A percentile compares a stretch with the other conserved stretches of the same genome.
Conservation (phyloP, 2,329 filamentous ascomycete genomes). For the Pseudonectria foliicola region DNA sequence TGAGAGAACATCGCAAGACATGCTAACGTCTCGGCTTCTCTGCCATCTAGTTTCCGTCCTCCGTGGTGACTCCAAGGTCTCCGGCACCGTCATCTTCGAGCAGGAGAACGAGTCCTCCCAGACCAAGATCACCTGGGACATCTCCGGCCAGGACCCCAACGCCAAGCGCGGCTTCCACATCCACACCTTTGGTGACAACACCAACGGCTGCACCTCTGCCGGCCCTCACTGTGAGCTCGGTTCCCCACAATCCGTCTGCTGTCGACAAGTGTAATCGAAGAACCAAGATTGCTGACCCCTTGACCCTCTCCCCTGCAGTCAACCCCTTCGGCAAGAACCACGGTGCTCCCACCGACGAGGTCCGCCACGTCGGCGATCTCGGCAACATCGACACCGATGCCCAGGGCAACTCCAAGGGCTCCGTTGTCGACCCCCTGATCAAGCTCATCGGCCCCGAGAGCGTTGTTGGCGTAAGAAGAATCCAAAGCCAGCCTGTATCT, state of each 20-base stretch:
- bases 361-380: slow-evolving; percentile 93
- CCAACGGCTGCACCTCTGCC: slow-evolving; percentile 98
- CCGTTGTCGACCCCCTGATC: slow-evolving; percentile 70
- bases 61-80: slow-evolving; percentile 95
- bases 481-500: neutral
- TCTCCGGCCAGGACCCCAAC: slow-evolving; percentile 86
- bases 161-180: slow-evolving; percentile 98
- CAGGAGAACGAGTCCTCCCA: slow-evolving; percentile 74
- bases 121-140: slow-evolving; percentile 87
- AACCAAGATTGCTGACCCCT: slow-evolving; percentile 8
- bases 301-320: slow-evolving; percentile 49
- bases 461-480: slow-evolving; percentile 71
- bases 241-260: neutral
- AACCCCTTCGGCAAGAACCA: slow-evolving; percentile 92
- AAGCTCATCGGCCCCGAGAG: slow-evolving; percentile 96
- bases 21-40: slow-evolving; percentile 18
- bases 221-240: slow-evolving; percentile 82
- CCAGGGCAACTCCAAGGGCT: slow-evolving; percentile 83
- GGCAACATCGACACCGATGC: slow-evolving; percentile 95
- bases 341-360: slow-evolving; percentile 74
- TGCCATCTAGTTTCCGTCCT: slow-evolving; percentile 72
- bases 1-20: neutral
- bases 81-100: slow-evolving; percentile 91
- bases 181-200: slow-evolving; percentile 99
- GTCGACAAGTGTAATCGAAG: neutral